A percentile compares a stretch with the other conserved stretches of the same genome.
These are phyloP conservation scores for Aegilops tauschii DNA, from an alignment of 176 grass and related monocot genomes.

Conservation along the genomic window DNA sequence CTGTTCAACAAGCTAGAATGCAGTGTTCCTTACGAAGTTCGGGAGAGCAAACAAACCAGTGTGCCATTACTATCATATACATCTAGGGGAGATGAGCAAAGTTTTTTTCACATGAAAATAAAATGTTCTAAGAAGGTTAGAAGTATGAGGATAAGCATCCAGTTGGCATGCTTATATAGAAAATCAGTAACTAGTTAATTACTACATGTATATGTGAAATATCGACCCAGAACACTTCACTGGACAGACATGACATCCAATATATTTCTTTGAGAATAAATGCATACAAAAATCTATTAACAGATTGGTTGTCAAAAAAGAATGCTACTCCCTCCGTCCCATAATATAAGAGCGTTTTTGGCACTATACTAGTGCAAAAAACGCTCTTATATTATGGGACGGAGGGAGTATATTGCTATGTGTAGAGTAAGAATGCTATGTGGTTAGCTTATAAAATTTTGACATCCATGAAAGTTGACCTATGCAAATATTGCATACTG, in stretches of 20 bases:
- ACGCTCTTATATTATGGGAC: too few relatives aligned
- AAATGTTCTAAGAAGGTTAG: background rate
- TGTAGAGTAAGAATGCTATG: background rate
- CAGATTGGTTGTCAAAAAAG: background rate
- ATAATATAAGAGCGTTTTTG: too few relatives aligned
- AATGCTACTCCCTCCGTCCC: background rate
- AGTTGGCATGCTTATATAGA: background rate
- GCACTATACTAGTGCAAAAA: too few relatives aligned
- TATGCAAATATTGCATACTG: background rate
- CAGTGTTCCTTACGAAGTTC: constrained; percentile 1
- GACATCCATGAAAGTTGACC: background rate
- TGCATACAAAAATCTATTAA: background rate
- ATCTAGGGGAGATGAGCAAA: background rate
- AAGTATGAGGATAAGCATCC: background rate
- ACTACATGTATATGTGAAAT: background rate
- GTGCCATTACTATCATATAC: background rate
- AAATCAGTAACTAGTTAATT: too few relatives aligned
- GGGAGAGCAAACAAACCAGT: background rate
- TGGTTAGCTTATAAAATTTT: background rate
- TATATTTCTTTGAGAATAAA: background rate
- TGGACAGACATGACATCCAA: background rate
- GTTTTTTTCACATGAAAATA: background rate
- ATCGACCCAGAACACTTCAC: background rate
- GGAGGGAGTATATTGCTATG: background rate
- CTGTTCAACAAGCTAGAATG: constrained; percentile 19